phyloP scores from a whole-genome alignment of 805 yeast species.

The Candida qinlingensis region DNA sequence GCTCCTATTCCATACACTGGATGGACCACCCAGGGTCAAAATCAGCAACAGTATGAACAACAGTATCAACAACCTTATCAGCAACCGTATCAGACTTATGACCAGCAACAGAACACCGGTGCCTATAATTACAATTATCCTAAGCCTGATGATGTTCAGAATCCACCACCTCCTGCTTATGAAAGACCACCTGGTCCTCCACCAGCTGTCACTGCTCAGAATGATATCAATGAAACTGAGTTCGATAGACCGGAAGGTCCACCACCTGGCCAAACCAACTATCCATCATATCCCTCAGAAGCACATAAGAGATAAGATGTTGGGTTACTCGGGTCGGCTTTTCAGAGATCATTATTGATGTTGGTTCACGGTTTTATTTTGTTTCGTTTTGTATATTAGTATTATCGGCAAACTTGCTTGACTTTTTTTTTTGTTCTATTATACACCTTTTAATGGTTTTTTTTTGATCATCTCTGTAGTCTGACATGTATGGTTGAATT shows the following conservation, averaged over 20 bases:
- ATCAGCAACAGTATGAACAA: conserved; percentile 2
- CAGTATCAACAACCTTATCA: background rate
- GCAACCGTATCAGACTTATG: conserved; percentile 1
- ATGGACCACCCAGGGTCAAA: conserved; percentile 16
- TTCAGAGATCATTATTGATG: too few species aligned
- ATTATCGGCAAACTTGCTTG: too few species aligned
- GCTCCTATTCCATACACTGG: conserved; percentile 20
- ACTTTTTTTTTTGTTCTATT: too few species aligned
- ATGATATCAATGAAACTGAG: background rate
- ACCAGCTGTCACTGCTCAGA: background rate
- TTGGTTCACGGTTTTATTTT: too few species aligned
- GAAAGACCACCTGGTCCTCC: conserved; percentile 9
- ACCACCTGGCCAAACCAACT: conserved; percentile 10
- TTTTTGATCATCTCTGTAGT: too few species aligned
- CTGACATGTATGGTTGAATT: too few species aligned
- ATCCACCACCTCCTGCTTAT: conserved; percentile 4
- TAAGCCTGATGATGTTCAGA: conserved; percentile 1
- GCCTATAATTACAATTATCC: background rate
- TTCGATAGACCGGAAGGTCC: conserved; percentile 15
- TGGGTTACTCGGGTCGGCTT: too few species aligned
- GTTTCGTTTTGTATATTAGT: too few species aligned
- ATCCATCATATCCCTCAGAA: conserved; percentile 5
- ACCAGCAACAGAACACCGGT: conserved; percentile 4
- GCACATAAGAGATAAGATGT: conserved; percentile 1
- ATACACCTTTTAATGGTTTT: too few species aligned